phyloP scores from a whole-genome alignment of 257 asterid species.

The Cinchona pubescens region DNA sequence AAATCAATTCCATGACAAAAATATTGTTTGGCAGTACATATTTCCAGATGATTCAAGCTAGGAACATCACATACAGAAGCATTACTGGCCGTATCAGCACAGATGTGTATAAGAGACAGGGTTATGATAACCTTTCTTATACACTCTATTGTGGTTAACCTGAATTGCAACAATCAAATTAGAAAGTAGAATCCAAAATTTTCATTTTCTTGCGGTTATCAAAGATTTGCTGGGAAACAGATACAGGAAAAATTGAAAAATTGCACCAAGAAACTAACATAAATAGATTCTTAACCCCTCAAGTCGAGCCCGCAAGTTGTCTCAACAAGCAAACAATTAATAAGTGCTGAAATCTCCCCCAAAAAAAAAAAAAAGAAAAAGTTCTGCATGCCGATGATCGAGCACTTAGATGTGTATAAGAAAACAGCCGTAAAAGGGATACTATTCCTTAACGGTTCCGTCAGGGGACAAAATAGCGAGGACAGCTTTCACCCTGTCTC shows the following conservation, averaged over 20 bases:
- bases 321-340: too few species aligned
- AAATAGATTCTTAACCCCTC: too few species aligned
- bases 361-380: too few species aligned
- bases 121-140: not conserved
- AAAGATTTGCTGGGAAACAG: too few species aligned
- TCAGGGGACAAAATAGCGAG: slow-evolving; percentile 26
- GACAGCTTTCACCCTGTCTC: slow-evolving; percentile 25
- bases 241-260: too few species aligned
- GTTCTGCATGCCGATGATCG: not conserved
- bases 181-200: not conserved
- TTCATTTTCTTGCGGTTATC: too few species aligned
- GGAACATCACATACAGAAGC: not conserved
- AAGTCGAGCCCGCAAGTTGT: too few species aligned
- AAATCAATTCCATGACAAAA: not conserved
- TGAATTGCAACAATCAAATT: not conserved
- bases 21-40: not conserved
- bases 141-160: not conserved
- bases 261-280: too few species aligned
- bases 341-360: too few species aligned
- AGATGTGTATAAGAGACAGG: too few species aligned
- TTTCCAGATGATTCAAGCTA: not conserved
- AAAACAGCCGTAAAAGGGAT: not conserved
- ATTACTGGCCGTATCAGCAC: too few species aligned
- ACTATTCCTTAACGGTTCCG: slow-evolving; percentile 27
- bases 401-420: not conserved